Percentiles rank a stretch among this genome's conserved stretches.
Evolutionary conservation across 2,329 filamentous ascomycete species (phyloP).

Genomic region (Fusarium oxysporum): DNA sequence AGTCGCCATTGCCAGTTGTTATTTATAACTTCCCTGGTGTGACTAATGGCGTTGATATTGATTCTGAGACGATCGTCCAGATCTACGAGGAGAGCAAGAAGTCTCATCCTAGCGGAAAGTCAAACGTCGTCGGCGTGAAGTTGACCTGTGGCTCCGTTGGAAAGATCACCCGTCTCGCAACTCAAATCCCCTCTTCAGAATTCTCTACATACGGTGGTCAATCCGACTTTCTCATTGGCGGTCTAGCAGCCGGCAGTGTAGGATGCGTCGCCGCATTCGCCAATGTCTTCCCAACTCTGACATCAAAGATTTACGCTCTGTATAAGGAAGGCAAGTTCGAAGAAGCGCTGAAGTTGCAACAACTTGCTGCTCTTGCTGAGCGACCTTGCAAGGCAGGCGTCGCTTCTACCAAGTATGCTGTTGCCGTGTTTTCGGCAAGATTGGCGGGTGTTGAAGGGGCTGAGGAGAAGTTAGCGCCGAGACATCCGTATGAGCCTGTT

Average conservation of each 20-base stretch:
- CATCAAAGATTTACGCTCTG: constrained; percentile 70
- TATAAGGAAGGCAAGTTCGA: constrained; percentile 67
- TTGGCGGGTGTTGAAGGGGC: constrained; percentile 70
- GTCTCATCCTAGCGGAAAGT: constrained; percentile 35
- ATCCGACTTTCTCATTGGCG: constrained; percentile 76
- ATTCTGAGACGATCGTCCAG: constrained; percentile 67
- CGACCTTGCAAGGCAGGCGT: constrained; percentile 74
- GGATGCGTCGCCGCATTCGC: constrained; percentile 73
- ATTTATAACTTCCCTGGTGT: constrained; percentile 78
- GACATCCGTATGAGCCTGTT: constrained; percentile 69
- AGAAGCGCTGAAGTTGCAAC: constrained; percentile 71
- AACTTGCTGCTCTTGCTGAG: constrained; percentile 73
- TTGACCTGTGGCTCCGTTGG: constrained; percentile 78
- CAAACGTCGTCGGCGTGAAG: constrained; percentile 77
- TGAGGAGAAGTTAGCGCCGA: constrained; percentile 67
- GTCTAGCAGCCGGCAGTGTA: constrained; percentile 66
- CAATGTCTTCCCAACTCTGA: constrained; percentile 69
- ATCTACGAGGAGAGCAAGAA: constrained; percentile 41
- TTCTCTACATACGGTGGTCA: constrained; percentile 80
- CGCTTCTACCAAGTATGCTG: constrained; percentile 76
- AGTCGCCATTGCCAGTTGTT: constrained; percentile 67
- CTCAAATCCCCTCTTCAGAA: constrained; percentile 59
- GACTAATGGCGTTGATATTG: constrained; percentile 75
- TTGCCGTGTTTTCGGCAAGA: constrained; percentile 68
- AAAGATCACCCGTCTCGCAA: constrained; percentile 73